phyloP scores from a whole-genome alignment of 495 filamentous ascomycete species.

The Penicillium malachiteum region DNA sequence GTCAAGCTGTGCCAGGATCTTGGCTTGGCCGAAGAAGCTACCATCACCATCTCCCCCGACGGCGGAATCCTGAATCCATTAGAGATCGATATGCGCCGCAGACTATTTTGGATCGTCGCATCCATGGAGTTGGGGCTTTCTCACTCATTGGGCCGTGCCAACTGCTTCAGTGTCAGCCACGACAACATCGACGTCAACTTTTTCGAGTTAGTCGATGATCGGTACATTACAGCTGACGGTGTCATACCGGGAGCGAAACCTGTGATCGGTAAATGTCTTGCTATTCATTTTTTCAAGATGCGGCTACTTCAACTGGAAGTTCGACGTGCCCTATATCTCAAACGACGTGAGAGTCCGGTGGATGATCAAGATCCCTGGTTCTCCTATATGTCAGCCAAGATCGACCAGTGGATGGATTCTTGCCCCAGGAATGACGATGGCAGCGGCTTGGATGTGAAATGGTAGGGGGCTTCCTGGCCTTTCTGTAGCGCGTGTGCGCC shows the following conservation, averaged over 20 bases:
- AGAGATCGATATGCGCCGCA: conserved; percentile 82
- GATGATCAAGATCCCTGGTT: conserved; percentile 87
- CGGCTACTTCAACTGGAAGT: conserved; percentile 84
- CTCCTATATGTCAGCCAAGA: conserved; percentile 68
- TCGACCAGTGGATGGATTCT: conserved; percentile 68
- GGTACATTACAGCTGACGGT: conserved; percentile 75
- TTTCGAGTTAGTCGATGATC: conserved; percentile 75
- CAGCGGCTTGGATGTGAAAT: conserved; percentile 62
- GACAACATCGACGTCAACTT: conserved; percentile 81
- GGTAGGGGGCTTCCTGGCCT: conserved; percentile 37
- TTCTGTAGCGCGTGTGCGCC: conserved; percentile 1
- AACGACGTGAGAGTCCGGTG: conserved; percentile 67
- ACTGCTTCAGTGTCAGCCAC: conserved; percentile 71
- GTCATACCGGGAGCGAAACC: conserved; percentile 63
- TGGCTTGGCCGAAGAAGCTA: conserved; percentile 80
- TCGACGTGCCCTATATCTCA: conserved; percentile 76
- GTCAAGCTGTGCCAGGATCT: conserved; percentile 83
- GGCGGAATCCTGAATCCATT: conserved; percentile 55
- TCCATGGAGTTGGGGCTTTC: conserved; percentile 87
- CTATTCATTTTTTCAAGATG: conserved; percentile 94
- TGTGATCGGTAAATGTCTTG: conserved; percentile 75
- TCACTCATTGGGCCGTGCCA: conserved; percentile 80
- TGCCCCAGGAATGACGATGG: conserved; percentile 62
- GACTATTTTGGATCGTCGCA: conserved; percentile 80
- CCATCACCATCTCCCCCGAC: conserved; percentile 58